These are phyloP conservation scores for Atkinsonella texensis DNA, from an alignment of 2,329 filamentous ascomycete species.

Conservation along the genomic window DNA sequence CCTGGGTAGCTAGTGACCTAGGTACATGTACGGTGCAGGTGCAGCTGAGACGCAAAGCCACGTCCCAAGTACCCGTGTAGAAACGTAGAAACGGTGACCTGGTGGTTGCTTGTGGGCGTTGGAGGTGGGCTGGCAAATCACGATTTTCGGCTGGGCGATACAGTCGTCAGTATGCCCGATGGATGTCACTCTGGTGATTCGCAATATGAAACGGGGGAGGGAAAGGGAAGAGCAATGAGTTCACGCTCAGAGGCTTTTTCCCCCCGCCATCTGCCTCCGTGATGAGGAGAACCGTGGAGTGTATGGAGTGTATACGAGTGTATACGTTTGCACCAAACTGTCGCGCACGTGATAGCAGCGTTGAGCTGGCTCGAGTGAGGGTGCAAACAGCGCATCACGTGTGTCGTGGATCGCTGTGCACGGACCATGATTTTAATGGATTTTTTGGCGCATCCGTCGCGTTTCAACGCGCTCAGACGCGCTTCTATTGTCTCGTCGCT, in stretches of 20 bases:
- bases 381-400: conserved; percentile 6
- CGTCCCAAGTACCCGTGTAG: no score
- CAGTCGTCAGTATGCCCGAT: background rate
- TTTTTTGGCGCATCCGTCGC: conserved; percentile 17
- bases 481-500: background rate
- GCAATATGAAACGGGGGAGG: no score
- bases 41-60: background rate
- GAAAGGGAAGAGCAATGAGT: no score
- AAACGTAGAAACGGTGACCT: background rate
- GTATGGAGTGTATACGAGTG: no score
- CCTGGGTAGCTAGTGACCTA: background rate
- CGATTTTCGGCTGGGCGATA: no score
- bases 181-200: no score
- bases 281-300: background rate
- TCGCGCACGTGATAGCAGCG: no score
- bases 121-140: background rate
- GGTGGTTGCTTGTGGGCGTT: background rate
- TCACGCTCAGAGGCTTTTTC: no score
- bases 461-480: conserved; percentile 12
- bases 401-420: conserved; percentile 8
- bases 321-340: no score
- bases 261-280: no score
- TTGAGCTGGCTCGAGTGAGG: background rate
- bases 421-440: conserved; percentile 19
- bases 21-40: background rate